These are phyloP conservation scores for Wickerhamomyces ciferrii DNA, from an alignment of 805 yeast species.

Conservation along the genomic window DNA sequence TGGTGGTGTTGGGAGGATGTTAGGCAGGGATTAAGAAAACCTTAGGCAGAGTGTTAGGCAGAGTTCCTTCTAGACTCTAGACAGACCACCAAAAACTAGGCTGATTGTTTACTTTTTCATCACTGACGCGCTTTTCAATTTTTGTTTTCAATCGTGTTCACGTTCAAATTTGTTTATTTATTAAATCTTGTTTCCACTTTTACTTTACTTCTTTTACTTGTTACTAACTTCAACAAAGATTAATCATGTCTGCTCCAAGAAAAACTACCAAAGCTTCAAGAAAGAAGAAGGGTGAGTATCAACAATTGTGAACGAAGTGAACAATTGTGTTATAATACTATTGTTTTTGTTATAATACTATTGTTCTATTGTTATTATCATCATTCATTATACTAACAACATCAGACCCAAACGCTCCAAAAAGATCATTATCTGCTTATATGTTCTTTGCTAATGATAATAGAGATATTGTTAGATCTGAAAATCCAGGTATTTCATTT, in stretches of 20 bases:
- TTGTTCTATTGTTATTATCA: background rate
- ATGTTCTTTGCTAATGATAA: constrained; percentile 98
- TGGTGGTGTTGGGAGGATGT: too few species aligned
- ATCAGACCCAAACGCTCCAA: constrained; percentile 94
- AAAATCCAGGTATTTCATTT: constrained; percentile 93
- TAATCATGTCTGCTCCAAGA: constrained; percentile 33
- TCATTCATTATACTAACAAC: constrained; percentile 5
- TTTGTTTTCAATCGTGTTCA: too few species aligned
- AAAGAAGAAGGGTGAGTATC: constrained; percentile 35
- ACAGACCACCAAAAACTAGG: too few species aligned
- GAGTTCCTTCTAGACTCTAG: too few species aligned
- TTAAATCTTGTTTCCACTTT: too few species aligned
- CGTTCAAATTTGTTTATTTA: too few species aligned
- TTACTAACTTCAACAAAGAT: background rate
- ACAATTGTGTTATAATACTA: too few species aligned
- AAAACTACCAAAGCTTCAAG: constrained; percentile 31
- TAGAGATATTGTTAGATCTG: constrained; percentile 93
- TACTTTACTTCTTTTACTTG: background rate
- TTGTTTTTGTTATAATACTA: background rate
- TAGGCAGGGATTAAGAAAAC: too few species aligned
- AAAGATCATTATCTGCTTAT: constrained; percentile 96
- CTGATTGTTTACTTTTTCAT: too few species aligned
- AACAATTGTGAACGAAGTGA: background rate
- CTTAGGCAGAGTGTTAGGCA: too few species aligned
- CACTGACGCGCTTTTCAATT: too few species aligned